Base-by-base conservation (phyloP, 495 filamentous ascomycete species). In the Penicillium bialowiezense region DNA sequence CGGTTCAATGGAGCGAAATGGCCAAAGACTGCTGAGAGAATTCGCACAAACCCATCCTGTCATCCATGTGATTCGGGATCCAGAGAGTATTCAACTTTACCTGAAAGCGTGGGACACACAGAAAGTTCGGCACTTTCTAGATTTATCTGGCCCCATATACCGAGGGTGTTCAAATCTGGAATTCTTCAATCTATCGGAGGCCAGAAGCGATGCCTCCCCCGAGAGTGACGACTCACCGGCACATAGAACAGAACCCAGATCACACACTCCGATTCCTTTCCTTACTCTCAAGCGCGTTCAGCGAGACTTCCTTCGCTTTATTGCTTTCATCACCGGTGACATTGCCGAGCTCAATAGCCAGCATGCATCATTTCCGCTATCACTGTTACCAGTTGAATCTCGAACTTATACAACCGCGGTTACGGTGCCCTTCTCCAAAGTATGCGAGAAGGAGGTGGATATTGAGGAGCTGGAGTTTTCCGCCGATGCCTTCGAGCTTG, bases 151-250 rank as follows among this genome's bases (percentile, higher is more conserved):
- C 51, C 68, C 63, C 56, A 83, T 74, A 50, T 86, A 71, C 58
- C 71, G 78, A 46, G 67, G 66, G 15, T 89, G 84, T 64, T 88
- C 87, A 8, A 90, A 90, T 53, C 70, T 86, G 26, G 87, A 90
- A 59, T 90, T 85, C 54, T 90, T 85, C 70, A 92, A 92, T 55
- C 63, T 89, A n/a, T 68, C 68, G 3, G 59, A 69, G 48, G 58
- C 60, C 36, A 52, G 58, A 15, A 44, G 56, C 4, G 59, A 65
- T n/a, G 33, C 17, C n/a, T 21, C 17, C 15, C 64, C 66, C 17
- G 61, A 70, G 28, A 59, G 59, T 23, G 63, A 66, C 3, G 65
- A 74, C 17, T 29, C 54, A 7, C 56, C 51, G 54, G 66, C 49
- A 48, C 64, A 48, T 32, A 68, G 51, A 51, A 50, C 44, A 55